Conservation (phyloP, 305 asterid genomes). For the Fraxinus ornus region DNA sequence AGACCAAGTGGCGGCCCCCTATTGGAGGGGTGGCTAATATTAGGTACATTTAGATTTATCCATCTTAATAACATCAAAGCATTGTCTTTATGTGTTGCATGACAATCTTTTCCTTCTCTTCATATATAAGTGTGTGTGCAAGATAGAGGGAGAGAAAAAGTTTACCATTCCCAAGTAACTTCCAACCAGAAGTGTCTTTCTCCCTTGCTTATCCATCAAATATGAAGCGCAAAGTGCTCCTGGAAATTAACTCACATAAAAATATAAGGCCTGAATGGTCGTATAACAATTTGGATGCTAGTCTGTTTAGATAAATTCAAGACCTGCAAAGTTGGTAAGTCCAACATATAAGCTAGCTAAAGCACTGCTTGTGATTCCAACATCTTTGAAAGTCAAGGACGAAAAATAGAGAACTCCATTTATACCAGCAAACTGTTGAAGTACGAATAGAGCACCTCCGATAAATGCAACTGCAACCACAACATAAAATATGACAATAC, state of each 20-base stretch:
- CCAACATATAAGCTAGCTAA: constrained; percentile 74
- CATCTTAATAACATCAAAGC: neutral
- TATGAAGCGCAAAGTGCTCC: constrained; percentile 76
- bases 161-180: constrained; percentile 89
- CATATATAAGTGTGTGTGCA: neutral
- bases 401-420: constrained; percentile 89
- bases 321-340: constrained; percentile 76
- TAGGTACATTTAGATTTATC: too few relatives aligned
- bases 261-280: constrained; percentile 1
- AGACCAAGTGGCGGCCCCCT: too few relatives aligned
- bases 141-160: neutral
- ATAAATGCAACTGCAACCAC: constrained; percentile 66
- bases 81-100: neutral
- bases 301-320: constrained; percentile 6
- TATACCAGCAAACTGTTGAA: constrained; percentile 85
- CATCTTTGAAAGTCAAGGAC: constrained; percentile 75
- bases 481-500: constrained; percentile 8
- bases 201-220: constrained; percentile 81
- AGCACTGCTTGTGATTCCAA: constrained; percentile 71
- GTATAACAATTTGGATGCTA: neutral
- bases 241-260: constrained; percentile 31
- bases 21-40: too few relatives aligned
- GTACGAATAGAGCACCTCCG: constrained; percentile 77
- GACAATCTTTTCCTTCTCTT: constrained; percentile 7
- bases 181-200: constrained; percentile 68